Evolutionary conservation across 805 yeast species (phyloP), one percentile per base, ranked within the genome.

Genomic region (Candida suzukii): DNA sequence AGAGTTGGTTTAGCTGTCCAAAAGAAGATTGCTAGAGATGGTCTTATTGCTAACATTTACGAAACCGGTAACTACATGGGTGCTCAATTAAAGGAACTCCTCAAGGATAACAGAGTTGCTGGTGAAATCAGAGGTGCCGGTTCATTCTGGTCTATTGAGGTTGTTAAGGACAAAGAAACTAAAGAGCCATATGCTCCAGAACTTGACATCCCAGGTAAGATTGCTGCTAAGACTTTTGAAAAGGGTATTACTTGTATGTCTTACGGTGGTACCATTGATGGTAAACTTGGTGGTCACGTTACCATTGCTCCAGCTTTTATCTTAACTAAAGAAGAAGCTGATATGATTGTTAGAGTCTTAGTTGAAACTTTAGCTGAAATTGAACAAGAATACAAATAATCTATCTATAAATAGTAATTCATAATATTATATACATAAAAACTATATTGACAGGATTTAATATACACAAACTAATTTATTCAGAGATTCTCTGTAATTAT

Each of bases 91-190:
- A 56, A 58, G 43, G 58, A 58, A 26, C 56, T 57, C 31, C 48
- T 71, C 17, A 60, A 60, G 37, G 61, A 61, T 35, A 53, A 52
- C 44, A 58, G 58, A 39, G 63, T 68, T 39, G 77, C 68, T 19
- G 84, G 82, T 44, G 79, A 78, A 48, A 70, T 78, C 30, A 69
- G 85, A 58, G 85, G 85, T 41, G 63, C 74, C 43, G 84, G 83
- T 46, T 73, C 76, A 31, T 78, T 78, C 59, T 67, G 80, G 71
- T 64, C 77, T 4, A 51, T 78, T 37, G 84, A 78, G 56, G 63
- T 76, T 39, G 82, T 76, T 44, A 68, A 74, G 51, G 68, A 78
- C 52, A 71, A 66, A 46, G 56, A 51, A 16, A 70, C 81, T 17
- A 76, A 74, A 50, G 74, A 73, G 53, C 62, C 71, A 12, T 74